phyloP scores from a whole-genome alignment of 768 basidiomycete species.

The Daedaleopsis nitida region DNA sequence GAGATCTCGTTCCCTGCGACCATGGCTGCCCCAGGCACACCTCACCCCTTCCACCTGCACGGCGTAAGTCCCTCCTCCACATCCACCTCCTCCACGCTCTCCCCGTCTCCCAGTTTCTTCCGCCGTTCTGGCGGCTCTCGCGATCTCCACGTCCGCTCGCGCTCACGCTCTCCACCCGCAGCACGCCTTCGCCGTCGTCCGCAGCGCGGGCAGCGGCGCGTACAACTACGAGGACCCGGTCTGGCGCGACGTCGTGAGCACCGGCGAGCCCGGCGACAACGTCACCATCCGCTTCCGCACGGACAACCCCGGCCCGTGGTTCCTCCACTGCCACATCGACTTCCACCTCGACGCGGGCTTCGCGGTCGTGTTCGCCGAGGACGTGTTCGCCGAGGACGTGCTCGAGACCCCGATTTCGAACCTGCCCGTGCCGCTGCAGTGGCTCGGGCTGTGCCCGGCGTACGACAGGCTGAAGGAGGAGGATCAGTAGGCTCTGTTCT shows the following conservation, averaged over 20 bases:
- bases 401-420: not conserved
- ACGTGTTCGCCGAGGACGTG: constrained; percentile 15
- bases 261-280: constrained; percentile 36
- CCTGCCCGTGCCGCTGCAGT: constrained; percentile 5
- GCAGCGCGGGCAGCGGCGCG: constrained; percentile 38
- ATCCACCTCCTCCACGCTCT: not conserved
- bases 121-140: not conserved
- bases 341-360: constrained; percentile 21
- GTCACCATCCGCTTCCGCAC: constrained; percentile 48
- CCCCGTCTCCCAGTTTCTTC: not conserved
- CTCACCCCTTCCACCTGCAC: constrained; percentile 19
- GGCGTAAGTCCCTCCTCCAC: constrained; percentile 7
- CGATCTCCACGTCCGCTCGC: not conserved
- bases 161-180: constrained; percentile 15
- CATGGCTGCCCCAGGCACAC: not conserved
- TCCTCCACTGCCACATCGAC: constrained; percentile 25
- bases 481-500: not conserved
- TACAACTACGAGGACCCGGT: constrained; percentile 58
- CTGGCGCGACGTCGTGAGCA: constrained; percentile 38
- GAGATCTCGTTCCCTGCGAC: constrained; percentile 35
- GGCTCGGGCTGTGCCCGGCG: constrained; percentile 4
- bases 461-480: constrained; percentile 1
- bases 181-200: constrained; percentile 49
- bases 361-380: constrained; percentile 21
- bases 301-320: constrained; percentile 23